Evolutionary conservation across 805 yeast genomes (phyloP).

Genomic region (Candida mattraensis): DNA sequence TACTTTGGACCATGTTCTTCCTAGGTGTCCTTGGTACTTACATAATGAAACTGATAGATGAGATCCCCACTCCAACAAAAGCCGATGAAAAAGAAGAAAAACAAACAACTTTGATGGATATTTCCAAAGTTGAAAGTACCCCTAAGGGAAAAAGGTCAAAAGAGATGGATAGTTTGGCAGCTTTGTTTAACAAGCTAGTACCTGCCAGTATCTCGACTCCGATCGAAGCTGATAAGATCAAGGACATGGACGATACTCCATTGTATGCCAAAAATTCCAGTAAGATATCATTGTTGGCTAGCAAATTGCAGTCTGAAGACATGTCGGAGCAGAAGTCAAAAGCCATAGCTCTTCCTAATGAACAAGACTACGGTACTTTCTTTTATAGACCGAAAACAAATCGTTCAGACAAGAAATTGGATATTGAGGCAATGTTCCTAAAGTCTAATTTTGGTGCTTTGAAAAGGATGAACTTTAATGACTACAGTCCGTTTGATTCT

Average conservation of each 20-base stretch:
- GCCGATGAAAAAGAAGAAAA: conserved; percentile 6
- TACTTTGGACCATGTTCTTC: conserved; percentile 26
- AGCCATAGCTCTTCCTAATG: background rate
- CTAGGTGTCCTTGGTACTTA: conserved; percentile 17
- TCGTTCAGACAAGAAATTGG: conserved; percentile 7
- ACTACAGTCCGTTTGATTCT: conserved; percentile 5
- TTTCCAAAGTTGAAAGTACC: conserved; percentile 7
- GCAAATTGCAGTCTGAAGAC: conserved; percentile 9
- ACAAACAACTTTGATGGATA: background rate
- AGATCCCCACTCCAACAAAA: conserved; percentile 28
- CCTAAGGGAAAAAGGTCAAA: conserved; percentile 10
- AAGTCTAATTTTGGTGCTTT: conserved; percentile 8
- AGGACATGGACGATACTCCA: conserved; percentile 18
- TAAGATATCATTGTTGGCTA: conserved; percentile 19
- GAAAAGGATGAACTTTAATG: background rate
- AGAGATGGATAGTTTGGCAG: conserved; percentile 14
- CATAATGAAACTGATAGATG: conserved; percentile 17
- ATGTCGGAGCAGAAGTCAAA: background rate
- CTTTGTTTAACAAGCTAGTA: conserved; percentile 19
- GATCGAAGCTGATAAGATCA: conserved; percentile 4
- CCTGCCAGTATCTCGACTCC: conserved; percentile 27
- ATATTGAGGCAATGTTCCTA: conserved; percentile 10
- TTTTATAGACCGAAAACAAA: conserved; percentile 22
- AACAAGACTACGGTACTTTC: conserved; percentile 29
- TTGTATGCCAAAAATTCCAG: conserved; percentile 7